Evolutionary conservation across 1,284 basidiomycete species (phyloP).

Genomic region (Sanghuangporus baumii): DNA sequence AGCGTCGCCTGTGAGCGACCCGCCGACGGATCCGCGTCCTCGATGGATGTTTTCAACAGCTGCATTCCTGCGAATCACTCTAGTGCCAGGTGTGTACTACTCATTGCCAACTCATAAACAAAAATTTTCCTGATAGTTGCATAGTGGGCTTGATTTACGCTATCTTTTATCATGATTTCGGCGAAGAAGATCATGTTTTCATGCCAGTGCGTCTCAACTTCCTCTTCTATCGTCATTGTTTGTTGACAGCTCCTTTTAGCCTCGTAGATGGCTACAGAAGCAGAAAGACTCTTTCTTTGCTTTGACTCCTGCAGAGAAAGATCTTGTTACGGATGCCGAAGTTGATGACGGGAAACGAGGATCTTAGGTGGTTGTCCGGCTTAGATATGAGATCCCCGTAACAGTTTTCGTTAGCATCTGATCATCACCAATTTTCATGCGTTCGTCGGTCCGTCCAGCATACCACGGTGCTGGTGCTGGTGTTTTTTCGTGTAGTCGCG

Average conservation of each 20-base stretch:
- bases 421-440: background rate
- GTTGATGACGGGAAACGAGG: background rate
- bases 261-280: slow-evolving; percentile 40
- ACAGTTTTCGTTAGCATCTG: background rate
- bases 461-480: too few relatives aligned
- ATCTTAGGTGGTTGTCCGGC: background rate
- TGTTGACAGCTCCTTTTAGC: slow-evolving; percentile 25
- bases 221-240: background rate
- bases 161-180: slow-evolving; percentile 62
- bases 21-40: background rate
- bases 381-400: background rate
- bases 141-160: slow-evolving; percentile 50
- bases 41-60: background rate
- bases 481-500: too few relatives aligned
- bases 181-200: slow-evolving; percentile 65
- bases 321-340: slow-evolving; percentile 19
- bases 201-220: slow-evolving; percentile 45
- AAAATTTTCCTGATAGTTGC: background rate
- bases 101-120: background rate
- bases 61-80: background rate
- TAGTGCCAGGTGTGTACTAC: background rate
- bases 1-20: background rate
- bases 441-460: background rate
- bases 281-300: slow-evolving; percentile 40
- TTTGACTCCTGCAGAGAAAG: slow-evolving; percentile 44